These are phyloP conservation scores for Amphibolis antarctica DNA, from an alignment of 106 monocot genomes.

Conservation along the genomic window DNA sequence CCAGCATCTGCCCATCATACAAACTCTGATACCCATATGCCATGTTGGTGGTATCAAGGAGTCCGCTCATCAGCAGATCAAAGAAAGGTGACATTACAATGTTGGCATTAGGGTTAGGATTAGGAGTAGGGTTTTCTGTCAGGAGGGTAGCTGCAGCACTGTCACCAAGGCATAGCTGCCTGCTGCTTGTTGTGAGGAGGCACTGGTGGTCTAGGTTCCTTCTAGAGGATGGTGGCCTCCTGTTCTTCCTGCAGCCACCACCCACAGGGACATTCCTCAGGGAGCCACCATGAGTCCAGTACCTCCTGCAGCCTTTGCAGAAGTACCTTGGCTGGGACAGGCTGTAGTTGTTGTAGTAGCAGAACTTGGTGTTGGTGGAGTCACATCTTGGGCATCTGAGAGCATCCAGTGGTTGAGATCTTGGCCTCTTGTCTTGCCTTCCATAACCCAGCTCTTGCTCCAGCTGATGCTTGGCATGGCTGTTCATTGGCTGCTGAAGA, in stretches of 20 bases:
- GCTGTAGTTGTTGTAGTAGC: constrained; percentile 96
- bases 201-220: neutral
- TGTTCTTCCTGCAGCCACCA: constrained; percentile 1
- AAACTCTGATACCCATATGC: neutral
- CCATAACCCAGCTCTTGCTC: no score
- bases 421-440: neutral
- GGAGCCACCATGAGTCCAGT: constrained; percentile 40
- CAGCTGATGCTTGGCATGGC: no score
- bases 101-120: neutral
- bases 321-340: constrained; percentile 65
- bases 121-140: neutral
- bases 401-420: neutral
- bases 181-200: neutral
- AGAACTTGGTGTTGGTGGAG: constrained; percentile 65
- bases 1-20: neutral
- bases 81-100: neutral
- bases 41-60: neutral
- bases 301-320: constrained; percentile 68
- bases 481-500: no score
- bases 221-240: neutral
- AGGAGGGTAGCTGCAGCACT: neutral
- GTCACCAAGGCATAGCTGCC: no score
- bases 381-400: constrained; percentile 1
- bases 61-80: neutral
- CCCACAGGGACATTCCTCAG: neutral